Evolutionary conservation across 2,329 filamentous ascomycete species (phyloP).

Genomic region (Colletotrichum phormii): DNA sequence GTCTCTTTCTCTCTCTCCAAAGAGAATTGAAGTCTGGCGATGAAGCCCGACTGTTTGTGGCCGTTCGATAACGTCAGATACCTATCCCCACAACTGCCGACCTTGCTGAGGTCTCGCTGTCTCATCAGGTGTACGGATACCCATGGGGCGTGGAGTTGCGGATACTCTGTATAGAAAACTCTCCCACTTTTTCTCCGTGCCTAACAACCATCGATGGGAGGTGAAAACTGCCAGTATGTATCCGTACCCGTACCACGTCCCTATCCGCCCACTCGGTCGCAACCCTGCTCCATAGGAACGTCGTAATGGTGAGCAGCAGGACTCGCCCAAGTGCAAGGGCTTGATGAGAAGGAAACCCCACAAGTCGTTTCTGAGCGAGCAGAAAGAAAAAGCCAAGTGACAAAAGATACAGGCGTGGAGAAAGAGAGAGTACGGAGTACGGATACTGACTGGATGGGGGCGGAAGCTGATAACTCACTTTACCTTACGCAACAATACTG

Average conservation of each 20-base stretch:
- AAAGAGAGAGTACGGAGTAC: too few relatives aligned
- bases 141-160: neutral
- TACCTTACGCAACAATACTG: neutral
- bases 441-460: neutral
- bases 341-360: slow-evolving; percentile 1
- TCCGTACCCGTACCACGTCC: too few relatives aligned
- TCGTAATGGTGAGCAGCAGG: slow-evolving; percentile 2
- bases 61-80: neutral
- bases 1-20: neutral
- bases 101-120: neutral
- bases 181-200: neutral
- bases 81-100: neutral
- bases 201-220: neutral
- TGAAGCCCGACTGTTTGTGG: neutral
- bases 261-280: neutral
- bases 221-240: neutral
- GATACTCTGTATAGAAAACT: neutral
- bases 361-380: slow-evolving; percentile 2
- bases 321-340: slow-evolving; percentile 4
- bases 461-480: neutral
- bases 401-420: neutral
- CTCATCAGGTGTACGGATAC: neutral
- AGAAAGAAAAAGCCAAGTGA: neutral
- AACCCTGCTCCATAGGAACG: neutral
- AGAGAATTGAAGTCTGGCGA: neutral